Evolutionary conservation across 176 grass and related monocot genomes (phyloP), one percentile per base, ranked within the genome.

Genomic region (Elaeis guineensis): DNA sequence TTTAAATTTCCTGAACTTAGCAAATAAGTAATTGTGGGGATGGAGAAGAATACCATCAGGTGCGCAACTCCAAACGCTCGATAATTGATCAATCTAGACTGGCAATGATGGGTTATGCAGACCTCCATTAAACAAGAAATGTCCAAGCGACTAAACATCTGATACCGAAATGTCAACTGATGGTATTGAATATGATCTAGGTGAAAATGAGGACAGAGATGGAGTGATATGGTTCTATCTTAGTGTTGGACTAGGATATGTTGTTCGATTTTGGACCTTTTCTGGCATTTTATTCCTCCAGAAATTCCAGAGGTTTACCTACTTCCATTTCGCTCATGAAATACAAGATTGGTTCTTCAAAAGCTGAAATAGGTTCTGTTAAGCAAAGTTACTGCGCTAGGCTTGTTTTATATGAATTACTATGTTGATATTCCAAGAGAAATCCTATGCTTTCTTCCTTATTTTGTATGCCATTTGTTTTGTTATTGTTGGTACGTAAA

Each of bases 231-330:
- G 60, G 60, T 49, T 63, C 3, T 63, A 63, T 20, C 6, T 49
- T 16, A 49, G 60, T 7, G n/a, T n/a, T n/a, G n/a, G n/a, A n/a
- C n/a, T n/a, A n/a, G 32, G 60, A 63, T 63, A 48, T 63, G 60
- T 21, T 20, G 30, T 63, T 2, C 18, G 60, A 11, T 49, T 63
- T 15, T 49, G 60, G 60, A 16, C 4, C 3, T 7, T 63, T n/a
- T 48, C 8, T 29, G 29, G 35, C 19, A 49, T 32, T 18, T 48
- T 63, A 30, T 39, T 39, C 12, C 19, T 63, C 2, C 19, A 63
- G 17, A 63, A 63, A 3, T 14, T 18, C 1, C 21, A n/a, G 32
- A 22, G 18, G 3, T 1, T 63, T 63, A 5, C 16, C 32, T 48
- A 63, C 3, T 63, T 49, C 15, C 8, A 17, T 39, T 35, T 48